These are phyloP conservation scores for Knoxdaviesia capensis DNA, from an alignment of 2,329 filamentous ascomycete species.

Conservation along the genomic window DNA sequence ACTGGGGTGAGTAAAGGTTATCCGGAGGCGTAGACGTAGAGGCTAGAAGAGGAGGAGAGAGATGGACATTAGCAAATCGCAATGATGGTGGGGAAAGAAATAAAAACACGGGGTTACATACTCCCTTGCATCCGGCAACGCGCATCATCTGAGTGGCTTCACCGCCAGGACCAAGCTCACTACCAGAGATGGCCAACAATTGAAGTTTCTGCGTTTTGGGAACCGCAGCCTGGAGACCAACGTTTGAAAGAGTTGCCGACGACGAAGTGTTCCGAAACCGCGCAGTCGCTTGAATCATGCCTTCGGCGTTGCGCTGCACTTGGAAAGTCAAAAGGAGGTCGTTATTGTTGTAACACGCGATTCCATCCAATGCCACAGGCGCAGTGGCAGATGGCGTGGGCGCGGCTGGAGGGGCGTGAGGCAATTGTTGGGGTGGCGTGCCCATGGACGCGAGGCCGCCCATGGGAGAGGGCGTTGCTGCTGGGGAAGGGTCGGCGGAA, in stretches of 20 bases:
- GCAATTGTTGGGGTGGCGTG: slow-evolving; percentile 23
- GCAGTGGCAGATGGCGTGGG: slow-evolving; percentile 11
- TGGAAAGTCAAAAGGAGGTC: slow-evolving; percentile 64
- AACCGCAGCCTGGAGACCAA: slow-evolving; percentile 83
- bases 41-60: not conserved
- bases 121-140: slow-evolving; percentile 65
- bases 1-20: slow-evolving; percentile 44
- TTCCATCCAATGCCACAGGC: slow-evolving; percentile 25
- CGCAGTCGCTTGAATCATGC: slow-evolving; percentile 61
- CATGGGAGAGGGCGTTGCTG: slow-evolving; percentile 18
- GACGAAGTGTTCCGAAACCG: slow-evolving; percentile 63
- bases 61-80: not conserved
- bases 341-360: slow-evolving; percentile 72
- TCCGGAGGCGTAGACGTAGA: not conserved
- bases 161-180: slow-evolving; percentile 53
- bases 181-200: slow-evolving; percentile 69
- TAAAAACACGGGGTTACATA: slow-evolving; percentile 35
- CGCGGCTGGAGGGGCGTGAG: slow-evolving; percentile 5
- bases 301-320: slow-evolving; percentile 63
- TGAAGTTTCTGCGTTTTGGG: slow-evolving; percentile 93
- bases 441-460: slow-evolving; percentile 27
- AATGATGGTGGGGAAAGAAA: not conserved
- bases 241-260: slow-evolving; percentile 44
- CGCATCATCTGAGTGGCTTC: slow-evolving; percentile 87
- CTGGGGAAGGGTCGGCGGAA: slow-evolving; percentile 21